A percentile compares a stretch with the other conserved stretches of the same genome.
Conservation (phyloP, 805 yeast species). For the Priceomyces fermenticarens region DNA sequence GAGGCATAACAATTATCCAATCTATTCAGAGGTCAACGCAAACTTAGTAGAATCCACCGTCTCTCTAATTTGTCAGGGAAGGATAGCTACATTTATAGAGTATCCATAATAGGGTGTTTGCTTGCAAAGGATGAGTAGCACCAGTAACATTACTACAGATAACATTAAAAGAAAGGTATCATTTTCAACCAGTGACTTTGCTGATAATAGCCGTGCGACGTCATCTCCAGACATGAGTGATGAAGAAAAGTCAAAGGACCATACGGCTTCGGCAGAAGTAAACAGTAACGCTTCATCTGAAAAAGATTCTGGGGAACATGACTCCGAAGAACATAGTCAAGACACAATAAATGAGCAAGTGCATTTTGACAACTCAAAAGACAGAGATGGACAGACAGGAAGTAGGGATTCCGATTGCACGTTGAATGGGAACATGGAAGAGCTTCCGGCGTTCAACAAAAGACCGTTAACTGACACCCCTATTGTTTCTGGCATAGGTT, state of each 20-base stretch:
- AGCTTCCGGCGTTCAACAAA: slow-evolving; percentile 59
- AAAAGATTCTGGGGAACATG: too few relatives aligned
- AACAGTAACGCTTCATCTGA: slow-evolving; percentile 3
- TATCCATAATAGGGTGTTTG: too few relatives aligned
- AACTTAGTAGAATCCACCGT: too few relatives aligned
- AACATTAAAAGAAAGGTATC: slow-evolving; percentile 12
- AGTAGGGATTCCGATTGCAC: background rate
- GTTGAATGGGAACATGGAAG: slow-evolving; percentile 3
- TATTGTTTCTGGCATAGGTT: slow-evolving; percentile 51
- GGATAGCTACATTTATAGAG: too few relatives aligned
- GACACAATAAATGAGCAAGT: too few relatives aligned
- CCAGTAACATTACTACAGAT: too few relatives aligned
- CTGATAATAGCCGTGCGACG: slow-evolving; percentile 5
- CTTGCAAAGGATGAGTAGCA: too few relatives aligned
- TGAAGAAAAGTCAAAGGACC: slow-evolving; percentile 3
- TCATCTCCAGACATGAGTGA: slow-evolving; percentile 6
- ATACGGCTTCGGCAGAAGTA: slow-evolving; percentile 5
- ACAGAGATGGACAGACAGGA: background rate
- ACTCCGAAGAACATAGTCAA: too few relatives aligned
- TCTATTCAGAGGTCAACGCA: too few relatives aligned
- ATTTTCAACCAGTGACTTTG: slow-evolving; percentile 10
- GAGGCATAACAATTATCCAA: too few relatives aligned
- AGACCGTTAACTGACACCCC: slow-evolving; percentile 79
- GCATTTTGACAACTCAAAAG: background rate
- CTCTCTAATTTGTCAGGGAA: too few relatives aligned